A percentile compares a stretch with the other conserved stretches of the same genome.
phyloP scores from a whole-genome alignment of 2,329 filamentous ascomycete genomes.

The Ophiostoma populinum region DNA sequence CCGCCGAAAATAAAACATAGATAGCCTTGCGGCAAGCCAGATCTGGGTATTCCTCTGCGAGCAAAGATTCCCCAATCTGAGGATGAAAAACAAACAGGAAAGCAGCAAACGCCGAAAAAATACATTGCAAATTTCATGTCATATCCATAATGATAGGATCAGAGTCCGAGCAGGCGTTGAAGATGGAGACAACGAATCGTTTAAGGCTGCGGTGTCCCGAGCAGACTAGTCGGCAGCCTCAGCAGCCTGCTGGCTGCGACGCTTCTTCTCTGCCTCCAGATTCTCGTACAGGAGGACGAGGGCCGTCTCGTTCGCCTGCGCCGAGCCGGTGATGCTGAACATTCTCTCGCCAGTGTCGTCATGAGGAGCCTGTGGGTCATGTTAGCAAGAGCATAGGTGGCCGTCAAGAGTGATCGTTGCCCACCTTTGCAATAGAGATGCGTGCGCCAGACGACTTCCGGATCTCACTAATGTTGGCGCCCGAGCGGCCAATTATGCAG shows the following conservation, averaged over 20 bases:
- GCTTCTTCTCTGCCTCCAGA: slow-evolving; percentile 97
- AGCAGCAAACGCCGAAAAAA: slow-evolving; percentile 9
- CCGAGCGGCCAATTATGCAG: slow-evolving; percentile 91
- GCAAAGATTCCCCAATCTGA: slow-evolving; percentile 31
- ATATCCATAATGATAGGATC: background rate
- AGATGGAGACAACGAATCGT: no score
- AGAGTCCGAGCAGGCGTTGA: no score
- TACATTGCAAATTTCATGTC: slow-evolving; percentile 7
- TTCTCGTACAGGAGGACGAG: slow-evolving; percentile 97
- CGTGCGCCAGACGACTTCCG: slow-evolving; percentile 89
- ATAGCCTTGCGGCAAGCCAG: slow-evolving; percentile 46
- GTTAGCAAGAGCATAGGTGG: slow-evolving; percentile 9
- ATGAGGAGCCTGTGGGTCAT: slow-evolving; percentile 55
- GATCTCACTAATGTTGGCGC: slow-evolving; percentile 97
- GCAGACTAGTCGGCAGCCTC: slow-evolving; percentile 37
- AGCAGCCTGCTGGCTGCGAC: slow-evolving; percentile 59
- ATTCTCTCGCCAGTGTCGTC: slow-evolving; percentile 97
- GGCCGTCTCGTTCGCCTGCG: slow-evolving; percentile 85
- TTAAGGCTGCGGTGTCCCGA: no score
- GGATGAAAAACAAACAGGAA: slow-evolving; percentile 24
- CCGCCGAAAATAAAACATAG: slow-evolving; percentile 24
- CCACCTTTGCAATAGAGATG: slow-evolving; percentile 87
- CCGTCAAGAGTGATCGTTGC: background rate
- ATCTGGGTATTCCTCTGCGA: slow-evolving; percentile 34
- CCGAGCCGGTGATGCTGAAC: slow-evolving; percentile 98